Conservation (phyloP, 2,329 filamentous ascomycete genomes). For the Helminthosporium solani region DNA sequence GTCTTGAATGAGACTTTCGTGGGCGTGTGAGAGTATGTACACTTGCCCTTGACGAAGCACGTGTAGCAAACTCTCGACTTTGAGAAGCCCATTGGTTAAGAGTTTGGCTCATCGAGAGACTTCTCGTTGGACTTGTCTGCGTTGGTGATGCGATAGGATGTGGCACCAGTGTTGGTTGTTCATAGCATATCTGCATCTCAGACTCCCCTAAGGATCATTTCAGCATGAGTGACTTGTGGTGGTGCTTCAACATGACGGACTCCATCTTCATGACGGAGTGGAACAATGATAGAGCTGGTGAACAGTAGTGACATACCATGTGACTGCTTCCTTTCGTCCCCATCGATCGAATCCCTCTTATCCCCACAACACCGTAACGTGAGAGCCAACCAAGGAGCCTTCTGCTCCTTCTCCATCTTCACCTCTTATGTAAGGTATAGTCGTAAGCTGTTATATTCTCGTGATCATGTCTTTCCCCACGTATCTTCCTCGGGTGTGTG, state of each 20-base stretch:
- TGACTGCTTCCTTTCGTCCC: slow-evolving; percentile 22
- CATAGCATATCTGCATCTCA: slow-evolving; percentile 35
- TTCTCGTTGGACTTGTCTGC: slow-evolving; percentile 34
- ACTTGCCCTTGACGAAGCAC: slow-evolving; percentile 38
- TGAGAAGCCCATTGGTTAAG: slow-evolving; percentile 40
- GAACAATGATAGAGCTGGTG: slow-evolving; percentile 6
- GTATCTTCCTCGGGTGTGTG: neutral
- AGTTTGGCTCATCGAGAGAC: slow-evolving; percentile 33
- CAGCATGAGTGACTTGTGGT: no score
- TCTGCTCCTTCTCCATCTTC: slow-evolving; percentile 8
- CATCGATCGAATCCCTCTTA: slow-evolving; percentile 21
- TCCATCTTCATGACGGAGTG: no score
- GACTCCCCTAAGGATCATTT: slow-evolving; percentile 20
- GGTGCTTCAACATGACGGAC: no score
- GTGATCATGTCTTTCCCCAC: neutral
- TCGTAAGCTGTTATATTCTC: neutral
- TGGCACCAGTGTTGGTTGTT: slow-evolving; percentile 32
- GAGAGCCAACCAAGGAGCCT: slow-evolving; percentile 38
- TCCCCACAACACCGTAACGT: slow-evolving; percentile 43
- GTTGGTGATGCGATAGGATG: slow-evolving; percentile 33
- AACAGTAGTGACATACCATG: slow-evolving; percentile 30
- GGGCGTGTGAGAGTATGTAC: slow-evolving; percentile 34
- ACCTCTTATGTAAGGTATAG: neutral
- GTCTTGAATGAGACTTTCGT: slow-evolving; percentile 29
- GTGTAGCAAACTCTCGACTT: slow-evolving; percentile 37